These are phyloP conservation scores for Penicillium sp. DNA, from an alignment of 2,329 filamentous ascomycete genomes.

Conservation along the genomic window DNA sequence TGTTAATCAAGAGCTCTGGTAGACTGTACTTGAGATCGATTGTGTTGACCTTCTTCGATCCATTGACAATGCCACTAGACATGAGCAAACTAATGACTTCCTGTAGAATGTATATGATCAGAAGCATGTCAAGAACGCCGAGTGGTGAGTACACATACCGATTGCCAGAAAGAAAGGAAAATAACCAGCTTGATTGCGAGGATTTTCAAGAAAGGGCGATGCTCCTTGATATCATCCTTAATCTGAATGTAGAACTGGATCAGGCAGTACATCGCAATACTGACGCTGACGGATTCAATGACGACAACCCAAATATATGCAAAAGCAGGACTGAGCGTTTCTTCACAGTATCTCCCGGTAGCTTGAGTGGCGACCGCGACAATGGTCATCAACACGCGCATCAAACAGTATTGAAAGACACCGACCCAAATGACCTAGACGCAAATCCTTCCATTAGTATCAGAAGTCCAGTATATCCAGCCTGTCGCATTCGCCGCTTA, in stretches of 20 bases:
- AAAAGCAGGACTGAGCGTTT: conserved; percentile 74
- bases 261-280: conserved; percentile 84
- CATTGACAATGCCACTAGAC: conserved; percentile 62
- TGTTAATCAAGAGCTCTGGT: conserved; percentile 72
- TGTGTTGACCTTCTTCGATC: conserved; percentile 63
- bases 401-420: conserved; percentile 83
- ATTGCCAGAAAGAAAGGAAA: conserved; percentile 89
- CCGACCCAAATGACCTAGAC: conserved; percentile 64
- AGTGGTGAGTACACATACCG: conserved; percentile 35
- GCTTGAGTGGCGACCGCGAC: conserved; percentile 73
- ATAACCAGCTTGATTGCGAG: conserved; percentile 87
- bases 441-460: conserved; percentile 2
- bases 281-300: conserved; percentile 70
- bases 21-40: conserved; percentile 81
- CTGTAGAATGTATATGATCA: conserved; percentile 21
- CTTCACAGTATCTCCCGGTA: conserved; percentile 72
- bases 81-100: conserved; percentile 63
- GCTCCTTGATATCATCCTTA: conserved; percentile 64
- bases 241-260: conserved; percentile 85
- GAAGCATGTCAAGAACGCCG: not conserved
- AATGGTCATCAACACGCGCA: conserved; percentile 76
- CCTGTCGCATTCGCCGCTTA: conserved; percentile 7
- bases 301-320: conserved; percentile 77
- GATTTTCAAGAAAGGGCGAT: conserved; percentile 77
- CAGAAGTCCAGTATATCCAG: not conserved